phyloP scores from a whole-genome alignment of 202 grass and related monocot species.

The Sporobolus alterniflorus region DNA sequence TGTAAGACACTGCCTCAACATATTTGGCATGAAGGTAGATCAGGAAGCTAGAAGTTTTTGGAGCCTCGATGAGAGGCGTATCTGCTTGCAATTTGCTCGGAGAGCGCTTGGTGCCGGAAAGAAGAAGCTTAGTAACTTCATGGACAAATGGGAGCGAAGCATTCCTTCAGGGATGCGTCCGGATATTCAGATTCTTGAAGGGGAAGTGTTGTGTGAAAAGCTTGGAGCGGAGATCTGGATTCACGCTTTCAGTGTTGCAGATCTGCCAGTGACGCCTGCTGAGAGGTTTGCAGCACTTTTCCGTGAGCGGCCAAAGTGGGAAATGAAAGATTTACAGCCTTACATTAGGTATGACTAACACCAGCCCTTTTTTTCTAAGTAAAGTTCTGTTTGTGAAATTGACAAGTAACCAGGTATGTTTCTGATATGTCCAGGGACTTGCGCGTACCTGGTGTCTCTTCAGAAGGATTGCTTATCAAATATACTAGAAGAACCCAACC shows the following conservation, averaged over 20 bases:
- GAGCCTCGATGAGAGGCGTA: slow-evolving; percentile 68
- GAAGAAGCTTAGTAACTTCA: no score
- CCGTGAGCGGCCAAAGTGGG: slow-evolving; percentile 73
- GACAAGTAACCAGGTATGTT: background rate
- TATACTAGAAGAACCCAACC: slow-evolving; percentile 86
- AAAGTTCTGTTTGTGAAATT: background rate
- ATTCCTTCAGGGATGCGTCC: slow-evolving; percentile 64
- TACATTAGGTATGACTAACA: slow-evolving; percentile 72
- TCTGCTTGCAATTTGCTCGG: slow-evolving; percentile 75
- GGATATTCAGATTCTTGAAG: slow-evolving; percentile 89
- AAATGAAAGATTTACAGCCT: slow-evolving; percentile 90
- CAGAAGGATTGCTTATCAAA: slow-evolving; percentile 95
- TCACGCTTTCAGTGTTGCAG: slow-evolving; percentile 66
- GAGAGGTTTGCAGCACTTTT: slow-evolving; percentile 78
- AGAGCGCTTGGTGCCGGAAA: slow-evolving; percentile 30
- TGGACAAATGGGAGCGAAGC: slow-evolving; percentile 64
- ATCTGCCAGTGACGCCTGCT: slow-evolving; percentile 69
- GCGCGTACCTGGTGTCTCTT: slow-evolving; percentile 66
- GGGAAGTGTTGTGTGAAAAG: slow-evolving; percentile 84
- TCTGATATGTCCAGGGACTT: slow-evolving; percentile 59
- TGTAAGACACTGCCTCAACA: slow-evolving; percentile 66
- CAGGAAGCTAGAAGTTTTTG: slow-evolving; percentile 29
- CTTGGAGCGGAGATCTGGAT: slow-evolving; percentile 83
- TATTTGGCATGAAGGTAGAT: slow-evolving; percentile 61
- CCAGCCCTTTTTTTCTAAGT: background rate